A percentile compares a stretch with the other conserved stretches of the same genome.
phyloP scores from a whole-genome alignment of 163 green algal species.

The Coccomyxa subellipsoidea region DNA sequence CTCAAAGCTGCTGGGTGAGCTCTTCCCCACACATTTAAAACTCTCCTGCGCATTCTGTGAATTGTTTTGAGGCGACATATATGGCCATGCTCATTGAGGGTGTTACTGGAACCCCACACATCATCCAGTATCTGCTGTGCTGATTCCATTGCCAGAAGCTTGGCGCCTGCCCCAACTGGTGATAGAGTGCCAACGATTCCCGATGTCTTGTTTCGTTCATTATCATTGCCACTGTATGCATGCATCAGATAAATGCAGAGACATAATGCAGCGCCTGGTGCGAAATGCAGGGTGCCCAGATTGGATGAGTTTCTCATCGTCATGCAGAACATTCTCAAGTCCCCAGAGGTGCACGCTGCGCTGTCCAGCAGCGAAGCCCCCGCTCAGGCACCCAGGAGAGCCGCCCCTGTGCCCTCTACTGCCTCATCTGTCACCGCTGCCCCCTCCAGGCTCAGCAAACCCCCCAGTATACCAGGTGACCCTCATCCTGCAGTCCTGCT shows the following conservation, averaged over 20 bases:
- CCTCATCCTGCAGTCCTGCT: too few relatives aligned
- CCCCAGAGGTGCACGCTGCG: neutral
- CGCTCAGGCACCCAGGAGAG: neutral
- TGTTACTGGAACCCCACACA: too few relatives aligned
- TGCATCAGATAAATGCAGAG: too few relatives aligned
- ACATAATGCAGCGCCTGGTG: neutral
- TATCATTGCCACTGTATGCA: too few relatives aligned
- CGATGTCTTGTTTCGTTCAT: too few relatives aligned
- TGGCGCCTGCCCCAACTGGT: too few relatives aligned
- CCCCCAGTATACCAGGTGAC: neutral
- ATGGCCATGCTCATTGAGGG: too few relatives aligned
- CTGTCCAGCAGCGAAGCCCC: neutral
- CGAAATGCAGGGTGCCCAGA: neutral
- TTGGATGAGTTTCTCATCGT: neutral
- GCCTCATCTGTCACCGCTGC: neutral
- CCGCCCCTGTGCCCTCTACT: neutral
- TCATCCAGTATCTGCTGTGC: too few relatives aligned
- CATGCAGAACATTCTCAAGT: neutral
- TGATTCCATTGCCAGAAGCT: too few relatives aligned
- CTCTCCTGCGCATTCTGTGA: too few relatives aligned
- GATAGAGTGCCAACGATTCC: too few relatives aligned
- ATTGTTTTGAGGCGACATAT: too few relatives aligned
- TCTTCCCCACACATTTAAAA: neutral
- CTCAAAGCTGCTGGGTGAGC: neutral
- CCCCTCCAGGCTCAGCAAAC: neutral